phyloP scores from a whole-genome alignment of 208 protist species.

The Phytomonas sp. region DNA sequence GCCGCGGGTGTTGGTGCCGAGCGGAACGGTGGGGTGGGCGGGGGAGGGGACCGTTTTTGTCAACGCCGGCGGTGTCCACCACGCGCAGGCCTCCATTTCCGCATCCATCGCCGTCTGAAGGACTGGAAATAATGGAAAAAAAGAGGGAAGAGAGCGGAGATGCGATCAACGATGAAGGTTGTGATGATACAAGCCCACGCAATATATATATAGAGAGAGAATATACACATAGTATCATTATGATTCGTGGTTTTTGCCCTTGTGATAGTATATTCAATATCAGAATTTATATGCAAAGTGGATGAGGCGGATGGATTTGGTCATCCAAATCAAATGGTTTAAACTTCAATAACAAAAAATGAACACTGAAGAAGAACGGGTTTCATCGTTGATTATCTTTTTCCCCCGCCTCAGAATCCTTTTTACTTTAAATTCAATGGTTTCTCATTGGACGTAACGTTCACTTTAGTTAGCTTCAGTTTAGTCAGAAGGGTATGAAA shows the following conservation, averaged over 20 bases:
- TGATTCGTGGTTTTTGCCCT: not conserved
- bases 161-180: no score
- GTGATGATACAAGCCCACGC: no score
- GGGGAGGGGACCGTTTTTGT: slow-evolving; percentile 47
- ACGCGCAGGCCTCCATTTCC: slow-evolving; percentile 55
- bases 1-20: slow-evolving; percentile 38
- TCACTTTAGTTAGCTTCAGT: not conserved
- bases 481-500: not conserved
- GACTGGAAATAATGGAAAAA: slow-evolving; percentile 6
- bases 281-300: not conserved
- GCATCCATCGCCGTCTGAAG: slow-evolving; percentile 43
- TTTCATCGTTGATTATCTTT: not conserved
- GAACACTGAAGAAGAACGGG: not conserved
- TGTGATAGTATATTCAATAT: not conserved
- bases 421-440: not conserved
- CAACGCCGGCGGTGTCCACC: slow-evolving; percentile 28
- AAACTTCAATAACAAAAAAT: not conserved
- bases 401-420: not conserved
- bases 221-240: no score
- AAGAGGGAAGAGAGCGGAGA: not conserved
- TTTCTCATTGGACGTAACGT: not conserved
- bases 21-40: slow-evolving; percentile 51
- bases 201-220: no score
- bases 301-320: not conserved
- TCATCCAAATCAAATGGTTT: not conserved